These are phyloP conservation scores for Ganoderma boninense DNA, from an alignment of 1,284 basidiomycete species.

Conservation along the genomic window DNA sequence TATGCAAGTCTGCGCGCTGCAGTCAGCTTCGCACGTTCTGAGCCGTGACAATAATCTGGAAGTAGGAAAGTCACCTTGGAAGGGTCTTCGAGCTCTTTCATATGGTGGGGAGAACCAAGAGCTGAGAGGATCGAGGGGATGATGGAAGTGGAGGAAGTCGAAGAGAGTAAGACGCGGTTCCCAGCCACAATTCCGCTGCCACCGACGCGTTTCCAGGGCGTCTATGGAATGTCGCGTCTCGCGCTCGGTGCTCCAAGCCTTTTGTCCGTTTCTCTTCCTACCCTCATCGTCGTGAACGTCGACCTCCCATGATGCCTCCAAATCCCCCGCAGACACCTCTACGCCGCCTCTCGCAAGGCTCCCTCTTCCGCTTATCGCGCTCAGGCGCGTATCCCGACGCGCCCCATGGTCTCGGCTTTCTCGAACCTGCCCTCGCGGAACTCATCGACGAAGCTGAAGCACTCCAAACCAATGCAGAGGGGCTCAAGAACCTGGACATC, in stretches of 20 bases:
- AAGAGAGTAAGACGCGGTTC: constrained; percentile 12
- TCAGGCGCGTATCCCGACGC: constrained; percentile 76
- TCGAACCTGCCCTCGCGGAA: constrained; percentile 86
- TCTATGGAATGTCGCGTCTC: not conserved
- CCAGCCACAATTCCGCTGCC: constrained; percentile 13
- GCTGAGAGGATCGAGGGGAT: not conserved
- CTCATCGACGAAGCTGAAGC: constrained; percentile 88
- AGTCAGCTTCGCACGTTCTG: not conserved
- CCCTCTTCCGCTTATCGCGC: constrained; percentile 84
- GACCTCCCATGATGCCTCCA: constrained; percentile 31
- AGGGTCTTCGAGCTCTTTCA: constrained; percentile 32
- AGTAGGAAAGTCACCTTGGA: constrained; percentile 22
- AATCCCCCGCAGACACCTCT: constrained; percentile 74
- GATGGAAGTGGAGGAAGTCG: not conserved
- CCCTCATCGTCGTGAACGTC: not conserved
- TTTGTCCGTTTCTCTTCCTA: not conserved
- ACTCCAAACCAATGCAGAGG: constrained; percentile 79
- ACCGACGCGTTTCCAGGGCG: constrained; percentile 21
- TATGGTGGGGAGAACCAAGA: not conserved
- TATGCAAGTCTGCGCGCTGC: constrained; percentile 33
- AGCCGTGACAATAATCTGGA: not conserved
- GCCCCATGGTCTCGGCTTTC: constrained; percentile 86
- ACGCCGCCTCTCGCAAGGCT: constrained; percentile 90
- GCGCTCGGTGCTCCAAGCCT: not conserved
- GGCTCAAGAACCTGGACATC: constrained; percentile 75